Evolutionary conservation across 2,329 filamentous ascomycete species (phyloP).

Genomic region (Zarea fungicola): DNA sequence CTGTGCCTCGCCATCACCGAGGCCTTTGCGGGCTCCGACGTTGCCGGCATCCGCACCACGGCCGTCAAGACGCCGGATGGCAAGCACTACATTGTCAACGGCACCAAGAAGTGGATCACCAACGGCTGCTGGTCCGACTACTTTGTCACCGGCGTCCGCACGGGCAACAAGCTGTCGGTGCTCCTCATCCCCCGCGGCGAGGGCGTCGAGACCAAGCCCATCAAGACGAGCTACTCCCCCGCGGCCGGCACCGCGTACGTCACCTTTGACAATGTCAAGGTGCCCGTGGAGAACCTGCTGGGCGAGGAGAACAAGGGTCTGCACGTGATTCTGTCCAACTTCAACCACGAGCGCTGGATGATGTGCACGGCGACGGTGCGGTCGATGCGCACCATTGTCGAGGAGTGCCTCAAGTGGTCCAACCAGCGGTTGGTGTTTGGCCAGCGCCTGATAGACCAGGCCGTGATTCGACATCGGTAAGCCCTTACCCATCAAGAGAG

Average conservation of each 20-base stretch:
- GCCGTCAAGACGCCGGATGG: slow-evolving; percentile 71
- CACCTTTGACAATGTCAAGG: slow-evolving; percentile 82
- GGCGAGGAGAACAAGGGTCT: slow-evolving; percentile 84
- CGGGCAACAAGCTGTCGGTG: slow-evolving; percentile 72
- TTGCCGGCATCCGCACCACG: slow-evolving; percentile 73
- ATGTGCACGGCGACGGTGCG: slow-evolving; percentile 65
- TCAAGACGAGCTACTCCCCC: slow-evolving; percentile 78
- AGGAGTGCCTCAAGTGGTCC: slow-evolving; percentile 83
- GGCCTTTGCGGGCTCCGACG: slow-evolving; percentile 76
- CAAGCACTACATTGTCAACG: slow-evolving; percentile 66
- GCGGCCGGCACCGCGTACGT: slow-evolving; percentile 74
- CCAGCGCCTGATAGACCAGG: slow-evolving; percentile 77
- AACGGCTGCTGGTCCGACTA: slow-evolving; percentile 78
- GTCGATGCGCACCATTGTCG: slow-evolving; percentile 62
- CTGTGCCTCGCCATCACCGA: slow-evolving; percentile 85
- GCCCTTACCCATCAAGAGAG: slow-evolving; percentile 16
- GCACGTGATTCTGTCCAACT: slow-evolving; percentile 77
- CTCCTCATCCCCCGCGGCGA: slow-evolving; percentile 69
- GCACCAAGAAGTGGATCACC: slow-evolving; percentile 82
- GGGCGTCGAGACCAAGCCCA: slow-evolving; percentile 68
- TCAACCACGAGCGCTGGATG: slow-evolving; percentile 81
- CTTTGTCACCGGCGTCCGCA: slow-evolving; percentile 76
- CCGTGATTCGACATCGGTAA: slow-evolving; percentile 75
- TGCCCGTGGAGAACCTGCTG: slow-evolving; percentile 71
- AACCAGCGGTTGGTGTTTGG: slow-evolving; percentile 82